These are phyloP conservation scores for Naganishia cerealis DNA, from an alignment of 1,284 basidiomycete genomes.

Conservation along the genomic window DNA sequence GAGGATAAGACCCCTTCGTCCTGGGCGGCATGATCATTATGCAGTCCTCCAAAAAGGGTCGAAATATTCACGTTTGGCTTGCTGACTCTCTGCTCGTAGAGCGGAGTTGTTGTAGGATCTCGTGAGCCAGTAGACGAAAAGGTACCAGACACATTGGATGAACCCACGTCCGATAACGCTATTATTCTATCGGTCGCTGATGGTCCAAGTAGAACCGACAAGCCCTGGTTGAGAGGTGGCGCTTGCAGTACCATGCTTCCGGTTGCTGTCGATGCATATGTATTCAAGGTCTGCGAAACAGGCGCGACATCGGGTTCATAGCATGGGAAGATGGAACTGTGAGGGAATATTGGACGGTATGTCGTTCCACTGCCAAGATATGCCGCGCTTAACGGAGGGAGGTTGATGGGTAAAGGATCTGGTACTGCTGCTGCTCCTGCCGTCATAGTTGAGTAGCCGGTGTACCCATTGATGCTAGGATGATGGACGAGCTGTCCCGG, in stretches of 20 bases:
- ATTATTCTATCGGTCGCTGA: neutral
- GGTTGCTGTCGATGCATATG: neutral
- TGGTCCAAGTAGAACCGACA: neutral
- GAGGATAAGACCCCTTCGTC: neutral
- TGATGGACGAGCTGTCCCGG: neutral
- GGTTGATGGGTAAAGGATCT: neutral
- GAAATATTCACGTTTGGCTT: conserved; percentile 6
- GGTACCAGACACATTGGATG: neutral
- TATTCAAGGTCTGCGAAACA: neutral
- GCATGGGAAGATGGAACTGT: neutral
- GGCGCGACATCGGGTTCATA: neutral
- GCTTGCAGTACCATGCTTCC: conserved; percentile 17
- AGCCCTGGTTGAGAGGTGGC: neutral
- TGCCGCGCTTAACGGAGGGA: neutral
- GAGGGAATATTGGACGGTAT: neutral
- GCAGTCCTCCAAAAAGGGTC: conserved; percentile 8
- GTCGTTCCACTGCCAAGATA: neutral
- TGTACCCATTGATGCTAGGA: conserved; percentile 3
- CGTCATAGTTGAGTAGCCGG: neutral
- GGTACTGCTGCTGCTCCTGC: neutral
- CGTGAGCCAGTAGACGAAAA: neutral
- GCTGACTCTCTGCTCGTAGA: neutral
- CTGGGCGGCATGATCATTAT: neutral
- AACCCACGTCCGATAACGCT: neutral
- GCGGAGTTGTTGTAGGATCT: neutral